Percentiles rank a stretch among this genome's conserved stretches.
phyloP scores from a whole-genome alignment of 768 basidiomycete genomes.

The Hericium rajendrae region DNA sequence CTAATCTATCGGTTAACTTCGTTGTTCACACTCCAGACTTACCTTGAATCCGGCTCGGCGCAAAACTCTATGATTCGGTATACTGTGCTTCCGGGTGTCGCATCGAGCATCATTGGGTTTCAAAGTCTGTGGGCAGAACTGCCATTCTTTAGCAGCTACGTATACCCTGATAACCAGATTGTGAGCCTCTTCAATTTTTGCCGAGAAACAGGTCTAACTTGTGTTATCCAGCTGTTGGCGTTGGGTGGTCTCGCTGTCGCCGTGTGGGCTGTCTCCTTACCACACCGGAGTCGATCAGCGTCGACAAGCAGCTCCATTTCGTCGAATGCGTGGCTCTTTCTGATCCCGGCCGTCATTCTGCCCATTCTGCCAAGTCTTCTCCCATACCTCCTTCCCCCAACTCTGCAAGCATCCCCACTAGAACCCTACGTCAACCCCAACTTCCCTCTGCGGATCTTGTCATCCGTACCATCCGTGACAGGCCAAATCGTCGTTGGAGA shows the following conservation, averaged over 20 bases:
- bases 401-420: slow-evolving; percentile 44
- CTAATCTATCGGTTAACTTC: too few species aligned
- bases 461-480: slow-evolving; percentile 59
- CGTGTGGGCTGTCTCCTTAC: slow-evolving; percentile 7
- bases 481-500: slow-evolving; percentile 83
- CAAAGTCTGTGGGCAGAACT: slow-evolving; percentile 5
- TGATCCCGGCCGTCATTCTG: slow-evolving; percentile 20
- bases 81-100: slow-evolving; percentile 10
- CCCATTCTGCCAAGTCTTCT: slow-evolving; percentile 28
- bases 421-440: slow-evolving; percentile 41
- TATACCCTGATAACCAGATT: slow-evolving; percentile 12
- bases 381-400: slow-evolving; percentile 32
- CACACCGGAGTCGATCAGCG: not conserved
- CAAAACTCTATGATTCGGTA: slow-evolving; percentile 8
- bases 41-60: not conserved
- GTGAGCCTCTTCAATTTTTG: slow-evolving; percentile 1
- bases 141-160: slow-evolving; percentile 1
- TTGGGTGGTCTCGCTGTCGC: slow-evolving; percentile 9
- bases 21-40: not conserved
- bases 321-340: not conserved
- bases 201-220: not conserved
- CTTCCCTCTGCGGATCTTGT: slow-evolving; percentile 56
- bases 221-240: slow-evolving; percentile 8
- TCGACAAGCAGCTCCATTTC: not conserved
- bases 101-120: slow-evolving; percentile 10